Base-by-base conservation (phyloP, 108 stramenopile species). In the Cyclotella baltica region DNA sequence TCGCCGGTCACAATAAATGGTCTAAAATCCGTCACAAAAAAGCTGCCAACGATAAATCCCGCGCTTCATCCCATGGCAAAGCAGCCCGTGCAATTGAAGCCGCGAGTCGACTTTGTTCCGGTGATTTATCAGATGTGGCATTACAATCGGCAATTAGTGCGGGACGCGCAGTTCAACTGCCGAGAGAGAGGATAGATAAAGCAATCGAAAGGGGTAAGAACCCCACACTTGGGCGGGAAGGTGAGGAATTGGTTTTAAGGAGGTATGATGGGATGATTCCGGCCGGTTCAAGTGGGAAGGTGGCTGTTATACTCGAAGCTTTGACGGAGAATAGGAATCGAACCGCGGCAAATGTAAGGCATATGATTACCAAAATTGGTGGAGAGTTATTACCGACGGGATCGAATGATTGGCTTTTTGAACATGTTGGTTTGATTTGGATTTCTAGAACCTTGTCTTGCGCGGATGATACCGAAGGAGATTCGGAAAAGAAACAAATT, bases 1-100 rank as follows among this genome's bases (percentile, higher is more conserved):
- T 91, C 75, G 90, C 90, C 13, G 90, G 90, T 15, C 91, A 92
- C 75, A 89, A 87, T 66, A 89, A 89, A 72, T 89, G 89, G 91
- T 84, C 86, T 33, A 92, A 92, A 62, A 92, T 92, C 38, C 86
- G 78, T 46, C 87, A 81, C 65, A 88, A 88, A 55, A 92, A 92
- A 72, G 91, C 86, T 2, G 84, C 86, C 66, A 92, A 92, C 29
- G 91, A 92, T 64, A 86, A 72, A 48, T 73, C 72, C 11, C 72
- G 87, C 29, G 86, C 86, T 0, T 62, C 61, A 28, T 47, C 69
- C 11, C 75, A 89, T 27, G 70, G 84, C 37, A 92, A 89, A 64
- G 88, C 86, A n/a, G 72, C 86, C n/a, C 75, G 83, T 58, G 87
- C 83, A 34, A 80, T 92, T 27, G 88, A 83, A 20, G 86, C 68